phyloP scores from a whole-genome alignment of 164 flowering plant genomes.

The Vitis cinerea region DNA sequence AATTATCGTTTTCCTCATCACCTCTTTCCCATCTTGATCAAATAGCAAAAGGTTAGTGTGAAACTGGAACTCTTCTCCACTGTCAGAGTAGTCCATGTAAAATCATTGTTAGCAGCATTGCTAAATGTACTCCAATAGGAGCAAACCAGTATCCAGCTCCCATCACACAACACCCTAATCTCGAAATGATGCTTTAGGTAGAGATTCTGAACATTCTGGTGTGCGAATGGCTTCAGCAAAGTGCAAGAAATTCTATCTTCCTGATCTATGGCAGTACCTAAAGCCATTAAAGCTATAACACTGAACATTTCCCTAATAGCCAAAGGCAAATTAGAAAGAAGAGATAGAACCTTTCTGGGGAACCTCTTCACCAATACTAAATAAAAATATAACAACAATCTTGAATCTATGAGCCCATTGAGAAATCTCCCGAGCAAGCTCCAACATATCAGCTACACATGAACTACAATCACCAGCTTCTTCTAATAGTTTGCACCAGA shows the following conservation, averaged over 20 bases:
- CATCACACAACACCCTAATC: slow-evolving; percentile 88
- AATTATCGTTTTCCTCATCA: slow-evolving; percentile 86
- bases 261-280: slow-evolving; percentile 39
- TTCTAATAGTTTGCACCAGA: slow-evolving; percentile 35
- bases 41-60: slow-evolving; percentile 78
- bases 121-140: slow-evolving; percentile 92
- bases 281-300: slow-evolving; percentile 85
- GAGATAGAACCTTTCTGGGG: slow-evolving; percentile 50
- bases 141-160: slow-evolving; percentile 93
- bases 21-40: slow-evolving; percentile 86
- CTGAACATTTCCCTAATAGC: slow-evolving; percentile 85
- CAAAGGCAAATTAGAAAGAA: slow-evolving; percentile 78
- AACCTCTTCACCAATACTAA: slow-evolving; percentile 61
- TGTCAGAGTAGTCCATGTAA: slow-evolving; percentile 86
- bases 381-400: slow-evolving; percentile 75
- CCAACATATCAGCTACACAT: slow-evolving; percentile 91
- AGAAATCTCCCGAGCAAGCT: slow-evolving; percentile 90
- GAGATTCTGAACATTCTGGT: slow-evolving; percentile 69
- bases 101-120: slow-evolving; percentile 89
- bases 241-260: slow-evolving; percentile 65
- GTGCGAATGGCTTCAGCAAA: slow-evolving; percentile 71
- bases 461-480: slow-evolving; percentile 99
- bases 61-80: slow-evolving; percentile 92
- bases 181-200: slow-evolving; percentile 71
- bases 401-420: slow-evolving; percentile 97